Evolutionary conservation across 2,329 filamentous ascomycete genomes (phyloP).

Genomic region (Chrysosporium keratinophilum): DNA sequence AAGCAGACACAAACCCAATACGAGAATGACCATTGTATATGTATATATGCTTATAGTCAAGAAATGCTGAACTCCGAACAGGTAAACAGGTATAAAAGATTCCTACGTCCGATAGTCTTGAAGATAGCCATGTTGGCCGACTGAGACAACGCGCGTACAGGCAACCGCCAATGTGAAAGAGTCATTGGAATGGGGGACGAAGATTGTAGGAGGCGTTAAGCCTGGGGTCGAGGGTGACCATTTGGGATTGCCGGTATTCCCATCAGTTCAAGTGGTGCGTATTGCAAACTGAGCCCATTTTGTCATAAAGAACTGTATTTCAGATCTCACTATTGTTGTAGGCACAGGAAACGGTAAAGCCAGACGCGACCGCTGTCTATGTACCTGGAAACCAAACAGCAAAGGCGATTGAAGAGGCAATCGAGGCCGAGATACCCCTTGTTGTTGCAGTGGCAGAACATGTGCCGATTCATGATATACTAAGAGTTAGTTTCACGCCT

Average conservation of each 20-base stretch:
- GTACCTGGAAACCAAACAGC: constrained; percentile 66
- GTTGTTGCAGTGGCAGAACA: constrained; percentile 73
- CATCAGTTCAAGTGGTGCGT: constrained; percentile 51
- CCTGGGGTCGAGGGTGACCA: constrained; percentile 61
- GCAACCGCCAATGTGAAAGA: constrained; percentile 68
- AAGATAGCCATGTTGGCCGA: not conserved
- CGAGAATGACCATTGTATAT: not conserved
- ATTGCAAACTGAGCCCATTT: not conserved
- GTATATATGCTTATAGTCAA: not conserved
- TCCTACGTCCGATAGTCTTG: not conserved
- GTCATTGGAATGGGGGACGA: constrained; percentile 66
- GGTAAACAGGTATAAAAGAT: constrained; percentile 14
- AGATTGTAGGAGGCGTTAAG: constrained; percentile 68
- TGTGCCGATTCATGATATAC: constrained; percentile 66
- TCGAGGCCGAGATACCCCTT: constrained; percentile 66
- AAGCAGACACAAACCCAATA: not conserved
- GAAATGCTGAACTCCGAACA: constrained; percentile 1
- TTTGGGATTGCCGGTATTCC: constrained; percentile 60
- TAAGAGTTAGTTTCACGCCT: constrained; percentile 44
- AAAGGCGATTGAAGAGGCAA: constrained; percentile 66
- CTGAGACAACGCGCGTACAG: constrained; percentile 24
- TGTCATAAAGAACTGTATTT: not conserved
- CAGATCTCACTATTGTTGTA: constrained; percentile 20
- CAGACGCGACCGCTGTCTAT: constrained; percentile 69
- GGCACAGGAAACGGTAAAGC: constrained; percentile 60